Base-by-base conservation (phyloP, 805 yeast species). In the Clavispora carvajalis region DNA sequence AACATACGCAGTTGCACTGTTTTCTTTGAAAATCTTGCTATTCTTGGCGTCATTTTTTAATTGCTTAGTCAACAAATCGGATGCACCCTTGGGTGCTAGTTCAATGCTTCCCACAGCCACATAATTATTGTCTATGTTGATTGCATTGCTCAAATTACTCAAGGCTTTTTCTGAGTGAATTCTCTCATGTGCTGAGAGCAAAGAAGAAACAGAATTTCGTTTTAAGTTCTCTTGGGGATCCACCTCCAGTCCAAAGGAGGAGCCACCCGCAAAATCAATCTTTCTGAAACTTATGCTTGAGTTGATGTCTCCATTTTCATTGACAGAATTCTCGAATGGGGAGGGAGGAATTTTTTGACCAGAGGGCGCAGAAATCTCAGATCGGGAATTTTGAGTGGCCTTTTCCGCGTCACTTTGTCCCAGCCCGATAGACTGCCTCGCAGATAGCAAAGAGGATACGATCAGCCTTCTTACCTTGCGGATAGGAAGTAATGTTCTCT, bases 121-220 rank as follows among this genome's bases (percentile, higher is more conserved):
- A 11, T 35, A 41, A 5, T 12, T 36, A 13, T 9, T n/a, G 8
- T 28, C 18, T 8, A 19, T 16, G 12, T 28, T 28, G 9, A 29
- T 4, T 11, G 28, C 1, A 28, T 26, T 36, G 12, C 18, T n/a
- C 8, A 11, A 4, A 9, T 13, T 13, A 16, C 9, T n/a, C 16
- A 29, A 9, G 18, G 7, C 15, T 6, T 16, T 16, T 1, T 24
- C 23, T 3, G 49, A 37, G 37, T 36, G 63, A 3, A 67, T 70
- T 56, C 44, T 56, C 55, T 47, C 61, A 53, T 39, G 69, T 48
- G 44, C 66, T 55, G 63, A 28, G 12, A 28, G 10, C 9, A 28
- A 28, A 9, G 31, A 28, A 15, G 31, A 28, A 7, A 28, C 31
- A 6, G 31, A 28, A 10, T 16, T 16, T 15, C 31, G 6, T 16